phyloP scores from a whole-genome alignment of 306 rosid species.

The Lathyrus tuberosus region DNA sequence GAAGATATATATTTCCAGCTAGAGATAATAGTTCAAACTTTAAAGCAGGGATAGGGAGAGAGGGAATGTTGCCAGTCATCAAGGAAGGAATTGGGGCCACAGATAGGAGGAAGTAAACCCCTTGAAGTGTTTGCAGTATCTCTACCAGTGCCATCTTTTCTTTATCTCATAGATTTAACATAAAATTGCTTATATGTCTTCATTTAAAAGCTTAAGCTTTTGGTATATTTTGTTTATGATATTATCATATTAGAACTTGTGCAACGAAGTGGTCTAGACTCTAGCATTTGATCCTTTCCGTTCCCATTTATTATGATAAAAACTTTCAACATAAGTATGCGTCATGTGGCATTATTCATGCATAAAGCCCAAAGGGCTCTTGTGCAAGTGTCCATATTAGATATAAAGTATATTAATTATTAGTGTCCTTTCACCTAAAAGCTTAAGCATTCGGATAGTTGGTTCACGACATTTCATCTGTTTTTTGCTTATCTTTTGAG shows the following conservation, averaged over 20 bases:
- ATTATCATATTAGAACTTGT: neutral
- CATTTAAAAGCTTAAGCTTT: constrained; percentile 3
- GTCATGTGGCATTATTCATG: constrained; percentile 2
- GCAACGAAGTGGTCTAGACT: neutral
- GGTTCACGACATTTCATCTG: neutral
- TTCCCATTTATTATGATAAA: neutral
- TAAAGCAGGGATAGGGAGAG: neutral
- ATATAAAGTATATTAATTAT: neutral
- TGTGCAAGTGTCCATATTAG: neutral
- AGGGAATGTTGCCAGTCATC: neutral
- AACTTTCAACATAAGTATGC: neutral
- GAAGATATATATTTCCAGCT: neutral
- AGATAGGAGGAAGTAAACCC: constrained; percentile 8
- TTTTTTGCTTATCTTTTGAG: constrained; percentile 12
- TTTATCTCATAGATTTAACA: constrained; percentile 1
- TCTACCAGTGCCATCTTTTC: constrained; percentile 8
- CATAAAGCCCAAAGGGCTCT: neutral
- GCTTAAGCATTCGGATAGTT: neutral
- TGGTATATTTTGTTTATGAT: neutral
- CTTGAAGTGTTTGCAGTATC: neutral
- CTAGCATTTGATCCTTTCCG: neutral
- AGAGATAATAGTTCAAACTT: constrained; percentile 4
- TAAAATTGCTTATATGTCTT: neutral
- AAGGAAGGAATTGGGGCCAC: constrained; percentile 1
- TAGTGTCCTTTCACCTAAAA: neutral